Evolutionary conservation across 768 basidiomycete genomes (phyloP), one percentile per base, ranked within the genome.

Genomic region (Termitomyces sp.): DNA sequence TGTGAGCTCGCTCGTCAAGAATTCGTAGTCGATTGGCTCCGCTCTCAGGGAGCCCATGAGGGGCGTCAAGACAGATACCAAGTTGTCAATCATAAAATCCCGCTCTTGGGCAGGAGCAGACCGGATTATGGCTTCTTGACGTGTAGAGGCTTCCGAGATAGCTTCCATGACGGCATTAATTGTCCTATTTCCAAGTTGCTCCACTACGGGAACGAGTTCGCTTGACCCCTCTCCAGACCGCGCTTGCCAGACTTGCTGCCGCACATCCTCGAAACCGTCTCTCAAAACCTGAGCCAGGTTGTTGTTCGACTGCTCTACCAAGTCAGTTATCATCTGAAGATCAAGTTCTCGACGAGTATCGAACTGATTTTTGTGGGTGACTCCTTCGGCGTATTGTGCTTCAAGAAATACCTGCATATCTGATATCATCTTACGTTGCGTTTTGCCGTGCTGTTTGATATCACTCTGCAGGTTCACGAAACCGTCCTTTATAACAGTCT

Each of bases 281-380:
- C 83, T 83, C 57, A 94, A 68, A 15, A 79, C 65, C 2, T 77
- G 73, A 1, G 85, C 72, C n/a, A 85, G 71, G 58, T 89, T 83
- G 41, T 80, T 76, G 37, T 90, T 85, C 13, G 84, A 82, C 63
- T 88, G 81, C 61, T 89, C 83, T 22, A 93, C 75, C 39, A 85
- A 75, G 59, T 84, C 84, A 66, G 81, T 87, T 67, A 93, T 79
- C 61, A 90, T 74, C 66, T 91, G 87, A 68, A 91, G 84, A 71
- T 93, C 91, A 27, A 91, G 72, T 62, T 93, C 90, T 20, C 87
- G 89, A 33, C 84, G 82, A 24, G 87, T 89, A 65, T 91, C 88
- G 73, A 83, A 75, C 64, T 82, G 84, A 60, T 80, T 81, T 57
- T 80, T 78, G 47, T 80, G 78, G 7, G 76, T 75, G 0, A 86